A percentile compares a stretch with the other conserved stretches of the same genome.
Evolutionary conservation across 2,329 filamentous ascomycete genomes (phyloP).

Genomic region (Fusarium nurragi): DNA sequence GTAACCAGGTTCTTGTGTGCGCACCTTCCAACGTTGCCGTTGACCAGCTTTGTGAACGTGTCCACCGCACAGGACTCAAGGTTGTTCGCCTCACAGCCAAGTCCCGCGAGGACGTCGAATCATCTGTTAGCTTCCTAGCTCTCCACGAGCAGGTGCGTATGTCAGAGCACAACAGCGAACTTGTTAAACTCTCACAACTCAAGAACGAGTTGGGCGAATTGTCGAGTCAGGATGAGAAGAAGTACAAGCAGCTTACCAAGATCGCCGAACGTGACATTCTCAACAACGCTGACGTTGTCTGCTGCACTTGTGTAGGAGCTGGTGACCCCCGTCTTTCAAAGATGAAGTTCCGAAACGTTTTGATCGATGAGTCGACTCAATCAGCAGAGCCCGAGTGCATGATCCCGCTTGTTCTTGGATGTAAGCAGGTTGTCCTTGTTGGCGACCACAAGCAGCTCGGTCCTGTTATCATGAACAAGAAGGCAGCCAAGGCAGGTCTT

Average conservation of each 20-base stretch:
- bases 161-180: constrained; percentile 94
- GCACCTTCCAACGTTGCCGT: constrained; percentile 98
- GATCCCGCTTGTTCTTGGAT: constrained; percentile 96
- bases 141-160: constrained; percentile 97
- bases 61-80: constrained; percentile 93
- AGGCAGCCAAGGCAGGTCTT: constrained; percentile 94
- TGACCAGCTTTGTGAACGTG: constrained; percentile 96
- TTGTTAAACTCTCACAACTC: constrained; percentile 90
- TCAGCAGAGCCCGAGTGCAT: constrained; percentile 98
- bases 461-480: constrained; percentile 99
- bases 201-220: constrained; percentile 92
- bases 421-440: constrained; percentile 98
- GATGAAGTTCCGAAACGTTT: constrained; percentile 97
- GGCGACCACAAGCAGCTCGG: constrained; percentile 98
- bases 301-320: constrained; percentile 97
- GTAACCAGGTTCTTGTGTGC: constrained; percentile 93
- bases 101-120: constrained; percentile 97
- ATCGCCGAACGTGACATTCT: constrained; percentile 95
- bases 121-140: constrained; percentile 94
- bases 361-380: constrained; percentile 98
- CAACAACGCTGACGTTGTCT: constrained; percentile 95
- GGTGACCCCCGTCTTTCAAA: constrained; percentile 95
- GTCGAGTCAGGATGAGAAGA: constrained; percentile 97
- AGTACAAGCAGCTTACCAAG: constrained; percentile 94
- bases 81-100: constrained; percentile 98